Evolutionary conservation across 192 early-diverging fungal species (phyloP).

Genomic region (Chytriomyces sp.): DNA sequence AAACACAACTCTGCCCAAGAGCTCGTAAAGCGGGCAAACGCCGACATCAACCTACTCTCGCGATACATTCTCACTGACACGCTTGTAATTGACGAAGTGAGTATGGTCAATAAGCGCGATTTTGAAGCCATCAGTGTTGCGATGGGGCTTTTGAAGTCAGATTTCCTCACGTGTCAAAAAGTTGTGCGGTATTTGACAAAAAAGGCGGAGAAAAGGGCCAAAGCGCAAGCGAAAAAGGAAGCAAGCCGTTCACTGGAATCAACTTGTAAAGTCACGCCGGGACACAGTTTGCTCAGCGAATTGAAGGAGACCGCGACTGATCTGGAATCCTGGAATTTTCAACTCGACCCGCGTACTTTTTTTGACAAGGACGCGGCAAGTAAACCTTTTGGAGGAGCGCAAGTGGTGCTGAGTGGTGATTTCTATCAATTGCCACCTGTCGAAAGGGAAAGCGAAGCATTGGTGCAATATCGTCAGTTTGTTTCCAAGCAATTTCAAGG

Average conservation of each 20-base stretch:
- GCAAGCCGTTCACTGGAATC: not conserved
- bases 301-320: not conserved
- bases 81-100: slow-evolving; percentile 54
- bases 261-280: not conserved
- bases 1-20: not conserved
- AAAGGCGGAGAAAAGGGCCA: not conserved
- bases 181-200: not conserved
- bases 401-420: slow-evolving; percentile 56
- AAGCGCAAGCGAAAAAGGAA: not conserved
- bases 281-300: not conserved
- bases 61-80: slow-evolving; percentile 40
- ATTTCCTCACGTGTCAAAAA: not conserved
- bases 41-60: slow-evolving; percentile 6
- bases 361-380: not conserved
- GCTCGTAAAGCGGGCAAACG: slow-evolving; percentile 7
- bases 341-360: not conserved
- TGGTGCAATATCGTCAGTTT: slow-evolving; percentile 4
- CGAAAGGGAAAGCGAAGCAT: slow-evolving; percentile 6
- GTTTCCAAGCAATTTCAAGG: not conserved
- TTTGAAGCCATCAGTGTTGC: slow-evolving; percentile 31
- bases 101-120: slow-evolving; percentile 50
- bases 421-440: slow-evolving; percentile 60
- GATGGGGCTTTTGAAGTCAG: slow-evolving; percentile 19
- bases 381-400: slow-evolving; percentile 51
- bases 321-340: not conserved